Evolutionary conservation across 2,329 filamentous ascomycete species (phyloP), one percentile per base, ranked within the genome.

Genomic region (Diaporthe destruens): DNA sequence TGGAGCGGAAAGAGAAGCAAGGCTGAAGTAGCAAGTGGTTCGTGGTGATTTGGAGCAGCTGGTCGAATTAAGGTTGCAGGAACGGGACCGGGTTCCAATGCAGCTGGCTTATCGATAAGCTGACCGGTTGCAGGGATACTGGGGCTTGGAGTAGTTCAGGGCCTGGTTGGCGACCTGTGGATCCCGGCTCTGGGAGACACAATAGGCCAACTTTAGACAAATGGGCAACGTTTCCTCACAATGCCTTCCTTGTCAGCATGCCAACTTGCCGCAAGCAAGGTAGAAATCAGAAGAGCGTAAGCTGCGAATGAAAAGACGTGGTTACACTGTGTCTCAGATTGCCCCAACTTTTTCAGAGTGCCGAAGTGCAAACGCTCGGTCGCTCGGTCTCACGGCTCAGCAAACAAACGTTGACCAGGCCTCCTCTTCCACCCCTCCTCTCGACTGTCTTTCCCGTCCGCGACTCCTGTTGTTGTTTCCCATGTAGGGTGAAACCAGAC

Each of bases 51-150:
- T 20, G 51, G 32, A 44, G 49, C 49, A 32, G 44, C 49, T 34
- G 61, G 61, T 51, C 44, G 61, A 65, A 65, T 25, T 51, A 65
- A 65, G 61, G 61, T 65, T 65, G 61, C 11, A 51, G 61, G 32
- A n/a, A 51, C 61, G 44, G 61, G 36, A 39, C 16, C 14, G 14
- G 39, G 39, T 65, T 65, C 44, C 29, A 65, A 36, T 42, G 44
- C 16, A 51, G 23, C 61, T 42, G 23, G 36, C 34, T 51, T 65
- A 65, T 65, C 61, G 61, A 65, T 65, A 65, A 65, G 61, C 6
- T 42, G 12, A 42, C 39, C 44, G 18, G 44, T n/a, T 25, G 20
- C 49, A n/a, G 16, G 29, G 29, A n/a, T 36, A 16, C 59, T 51
- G 59, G 42, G 32, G 39, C 47, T 25, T 51, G 47, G 47, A 25